Base-by-base conservation (phyloP, 2,329 filamentous ascomycete genomes). In the Coniosporium tulheliwenetii region DNA sequence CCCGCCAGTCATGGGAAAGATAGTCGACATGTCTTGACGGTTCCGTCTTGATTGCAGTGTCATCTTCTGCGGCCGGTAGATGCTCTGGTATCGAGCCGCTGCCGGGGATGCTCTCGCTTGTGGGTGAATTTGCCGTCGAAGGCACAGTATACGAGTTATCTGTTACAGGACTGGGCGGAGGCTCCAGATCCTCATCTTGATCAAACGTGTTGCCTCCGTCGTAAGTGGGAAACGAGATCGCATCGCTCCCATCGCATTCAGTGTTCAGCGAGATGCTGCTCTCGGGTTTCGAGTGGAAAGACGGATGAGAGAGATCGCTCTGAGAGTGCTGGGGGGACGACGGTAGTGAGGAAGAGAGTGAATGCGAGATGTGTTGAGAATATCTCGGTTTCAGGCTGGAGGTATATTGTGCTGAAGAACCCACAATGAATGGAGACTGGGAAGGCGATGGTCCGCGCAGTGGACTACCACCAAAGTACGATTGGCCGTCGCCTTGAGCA, bases 11-110 rank as follows among this genome's bases (percentile, higher is more conserved):
- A 55, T 96, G 84, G 13, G 87, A 93, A 37, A 95, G 73, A 56
- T 94, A 94, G 62, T 94, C 87, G n/a, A 94, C 87, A 61, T 94
- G 85, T 48, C 85, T 72, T 37, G 86, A 86, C 1, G 85, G 85
- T 52, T 81, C 76, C 30, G 69, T 70, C 46, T 77, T 74, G 32
- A 93, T 69, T 9, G 81, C 80, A 8, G 78, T 81, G 58, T 94
- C 86, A 50, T 94, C 86, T 48, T 82, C 80, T 8, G 81, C 80
- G 30, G 77, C 71, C 37, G 77, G 71, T 8, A 62, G 62, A 29
- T 68, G 49, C 29, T 73, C 74, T 5, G 78, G 73, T 32, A 71
- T 65, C 10, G 71, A 70, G n/a, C 69, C 63, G 42, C 58, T 52
- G 19, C 60, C 61, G 3, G 39, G 45, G n/a, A 61, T 62, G 7